phyloP scores from a whole-genome alignment of 805 yeast species.

The Lachancea thermotolerans region DNA sequence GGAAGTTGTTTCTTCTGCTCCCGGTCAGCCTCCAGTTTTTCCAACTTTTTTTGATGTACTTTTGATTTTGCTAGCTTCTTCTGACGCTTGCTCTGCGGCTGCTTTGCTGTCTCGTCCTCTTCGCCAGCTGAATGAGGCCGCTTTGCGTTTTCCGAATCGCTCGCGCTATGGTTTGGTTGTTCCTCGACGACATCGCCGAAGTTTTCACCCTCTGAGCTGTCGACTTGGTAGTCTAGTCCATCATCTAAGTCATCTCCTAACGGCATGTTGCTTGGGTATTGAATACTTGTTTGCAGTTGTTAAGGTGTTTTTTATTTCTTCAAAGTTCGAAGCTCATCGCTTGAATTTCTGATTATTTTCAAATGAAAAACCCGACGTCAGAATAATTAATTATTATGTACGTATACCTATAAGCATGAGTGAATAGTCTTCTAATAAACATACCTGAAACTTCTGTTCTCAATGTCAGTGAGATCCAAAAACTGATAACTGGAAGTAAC shows the following conservation, averaged over 20 bases:
- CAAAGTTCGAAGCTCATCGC: constrained; percentile 8
- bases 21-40: constrained; percentile 59
- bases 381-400: not conserved
- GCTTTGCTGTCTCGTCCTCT: constrained; percentile 18
- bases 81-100: constrained; percentile 26
- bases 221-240: constrained; percentile 58
- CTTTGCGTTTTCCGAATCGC: constrained; percentile 32
- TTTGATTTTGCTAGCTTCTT: constrained; percentile 33
- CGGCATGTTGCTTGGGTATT: not conserved
- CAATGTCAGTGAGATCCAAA: constrained; percentile 52
- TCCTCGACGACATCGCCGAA: constrained; percentile 8
- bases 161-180: not conserved
- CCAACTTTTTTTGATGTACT: constrained; percentile 56
- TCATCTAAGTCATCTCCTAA: constrained; percentile 72
- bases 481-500: constrained; percentile 37
- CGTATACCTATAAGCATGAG: no score
- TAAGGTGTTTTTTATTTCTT: not conserved
- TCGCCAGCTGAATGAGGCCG: constrained; percentile 10
- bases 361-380: not conserved
- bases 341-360: not conserved
- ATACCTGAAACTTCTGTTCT: constrained; percentile 54
- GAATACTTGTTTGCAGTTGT: not conserved
- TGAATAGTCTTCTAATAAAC: constrained; percentile 28
- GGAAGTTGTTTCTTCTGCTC: constrained; percentile 53
- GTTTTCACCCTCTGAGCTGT: constrained; percentile 14